Conservation (phyloP, 192 early-diverging fungal species). For the Blastocladiella britannica region DNA sequence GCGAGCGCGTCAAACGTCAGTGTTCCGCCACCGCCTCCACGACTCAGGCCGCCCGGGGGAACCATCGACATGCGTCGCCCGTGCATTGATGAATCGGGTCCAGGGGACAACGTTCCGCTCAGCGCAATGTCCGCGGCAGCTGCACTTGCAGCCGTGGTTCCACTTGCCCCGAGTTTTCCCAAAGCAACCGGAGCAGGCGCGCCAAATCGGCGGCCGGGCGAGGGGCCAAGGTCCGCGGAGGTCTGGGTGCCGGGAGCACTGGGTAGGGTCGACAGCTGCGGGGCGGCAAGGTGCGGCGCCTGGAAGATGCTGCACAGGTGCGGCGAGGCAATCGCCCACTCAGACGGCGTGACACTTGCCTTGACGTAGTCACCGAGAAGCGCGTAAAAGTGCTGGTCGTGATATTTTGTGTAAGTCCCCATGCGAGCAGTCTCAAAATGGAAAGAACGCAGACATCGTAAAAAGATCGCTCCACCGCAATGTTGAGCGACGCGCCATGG, state of each 20-base stretch:
- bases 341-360: background rate
- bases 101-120: too few relatives aligned
- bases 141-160: background rate
- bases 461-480: background rate
- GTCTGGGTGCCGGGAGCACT: background rate
- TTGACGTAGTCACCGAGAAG: too few relatives aligned
- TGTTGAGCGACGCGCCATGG: background rate
- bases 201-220: background rate
- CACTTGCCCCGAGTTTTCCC: too few relatives aligned
- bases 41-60: too few relatives aligned
- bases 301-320: background rate
- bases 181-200: background rate
- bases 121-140: background rate
- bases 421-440: background rate
- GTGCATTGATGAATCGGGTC: too few relatives aligned
- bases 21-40: too few relatives aligned
- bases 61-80: background rate
- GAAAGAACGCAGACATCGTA: background rate
- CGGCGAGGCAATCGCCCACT: background rate
- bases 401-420: background rate
- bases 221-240: background rate
- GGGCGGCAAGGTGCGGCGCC: background rate
- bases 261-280: background rate
- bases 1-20: too few relatives aligned
- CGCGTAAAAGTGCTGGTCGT: background rate